Conservation (phyloP, 805 yeast species). For the Barnettozyma wickerhamii region DNA sequence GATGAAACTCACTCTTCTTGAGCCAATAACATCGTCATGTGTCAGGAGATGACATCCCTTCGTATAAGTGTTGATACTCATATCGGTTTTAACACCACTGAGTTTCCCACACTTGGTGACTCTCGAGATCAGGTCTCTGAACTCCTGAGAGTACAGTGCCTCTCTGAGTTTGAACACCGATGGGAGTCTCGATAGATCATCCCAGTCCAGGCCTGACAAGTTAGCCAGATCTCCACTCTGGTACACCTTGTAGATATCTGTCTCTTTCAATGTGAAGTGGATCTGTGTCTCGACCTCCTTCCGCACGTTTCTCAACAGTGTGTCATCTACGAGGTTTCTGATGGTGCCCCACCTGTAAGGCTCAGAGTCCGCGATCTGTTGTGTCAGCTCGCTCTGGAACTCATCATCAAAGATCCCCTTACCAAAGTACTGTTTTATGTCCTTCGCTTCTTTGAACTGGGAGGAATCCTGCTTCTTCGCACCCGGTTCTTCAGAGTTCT, state of each 20-base stretch:
- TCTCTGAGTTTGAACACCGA: conserved; percentile 74
- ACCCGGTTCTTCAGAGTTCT: background rate
- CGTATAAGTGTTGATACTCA: conserved; percentile 86
- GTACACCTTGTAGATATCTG: conserved; percentile 90
- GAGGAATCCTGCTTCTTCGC: conserved; percentile 12
- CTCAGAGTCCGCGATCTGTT: conserved; percentile 47
- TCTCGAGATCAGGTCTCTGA: conserved; percentile 69
- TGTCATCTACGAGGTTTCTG: conserved; percentile 66
- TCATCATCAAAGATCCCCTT: conserved; percentile 42
- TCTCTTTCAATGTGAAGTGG: conserved; percentile 91
- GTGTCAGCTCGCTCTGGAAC: conserved; percentile 36
- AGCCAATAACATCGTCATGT: conserved; percentile 97
- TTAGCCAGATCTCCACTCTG: conserved; percentile 93
- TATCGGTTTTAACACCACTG: conserved; percentile 87
- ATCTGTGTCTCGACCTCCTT: conserved; percentile 78
- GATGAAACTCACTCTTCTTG: conserved; percentile 89
- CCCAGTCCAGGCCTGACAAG: conserved; percentile 75
- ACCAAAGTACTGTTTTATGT: conserved; percentile 41
- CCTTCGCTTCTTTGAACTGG: conserved; percentile 20
- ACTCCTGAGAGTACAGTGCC: conserved; percentile 82
- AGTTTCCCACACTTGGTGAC: conserved; percentile 87
- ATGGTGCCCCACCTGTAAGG: conserved; percentile 94
- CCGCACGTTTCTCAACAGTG: conserved; percentile 72
- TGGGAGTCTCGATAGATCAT: conserved; percentile 70
- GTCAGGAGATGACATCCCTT: conserved; percentile 92